These are phyloP conservation scores for Hevea brasiliensis DNA, from an alignment of 345 rosid species.

Conservation along the genomic window DNA sequence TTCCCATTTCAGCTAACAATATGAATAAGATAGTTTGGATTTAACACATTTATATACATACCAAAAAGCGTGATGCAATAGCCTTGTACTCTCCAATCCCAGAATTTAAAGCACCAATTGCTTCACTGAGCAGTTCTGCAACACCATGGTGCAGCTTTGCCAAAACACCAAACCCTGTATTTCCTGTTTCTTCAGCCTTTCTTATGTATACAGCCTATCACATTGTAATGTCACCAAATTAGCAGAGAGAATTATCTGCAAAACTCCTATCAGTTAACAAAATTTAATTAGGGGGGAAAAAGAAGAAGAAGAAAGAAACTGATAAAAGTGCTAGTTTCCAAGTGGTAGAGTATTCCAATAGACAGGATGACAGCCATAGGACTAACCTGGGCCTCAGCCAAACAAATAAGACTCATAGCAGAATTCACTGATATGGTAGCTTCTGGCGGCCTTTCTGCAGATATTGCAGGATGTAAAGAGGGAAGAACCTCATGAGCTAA, in stretches of 20 bases:
- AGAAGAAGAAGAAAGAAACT: constrained; percentile 1
- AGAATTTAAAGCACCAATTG: constrained; percentile 37
- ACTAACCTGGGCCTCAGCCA: constrained; percentile 88
- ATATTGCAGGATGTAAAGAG: constrained; percentile 36
- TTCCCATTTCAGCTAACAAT: neutral
- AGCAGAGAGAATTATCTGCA: constrained; percentile 5
- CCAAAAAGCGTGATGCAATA: constrained; percentile 53
- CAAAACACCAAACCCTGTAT: constrained; percentile 46
- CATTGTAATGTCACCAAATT: constrained; percentile 2
- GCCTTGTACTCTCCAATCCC: constrained; percentile 46
- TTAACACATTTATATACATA: constrained; percentile 27
- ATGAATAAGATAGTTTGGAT: neutral
- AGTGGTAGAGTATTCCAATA: neutral
- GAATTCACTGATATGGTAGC: constrained; percentile 49
- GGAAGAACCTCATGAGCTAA: constrained; percentile 58
- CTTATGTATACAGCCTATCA: constrained; percentile 55
- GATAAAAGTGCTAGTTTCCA: neutral
- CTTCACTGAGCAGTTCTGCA: constrained; percentile 55
- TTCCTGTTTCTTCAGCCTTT: constrained; percentile 67
- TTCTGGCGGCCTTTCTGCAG: constrained; percentile 60
- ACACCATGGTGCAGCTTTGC: constrained; percentile 73
- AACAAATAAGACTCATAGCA: constrained; percentile 62
- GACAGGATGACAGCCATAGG: neutral
- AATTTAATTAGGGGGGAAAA: too few species aligned
- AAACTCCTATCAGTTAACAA: neutral